These are phyloP conservation scores for Fusarium ambrosium DNA, from an alignment of 2,329 filamentous ascomycete genomes.

Conservation along the genomic window DNA sequence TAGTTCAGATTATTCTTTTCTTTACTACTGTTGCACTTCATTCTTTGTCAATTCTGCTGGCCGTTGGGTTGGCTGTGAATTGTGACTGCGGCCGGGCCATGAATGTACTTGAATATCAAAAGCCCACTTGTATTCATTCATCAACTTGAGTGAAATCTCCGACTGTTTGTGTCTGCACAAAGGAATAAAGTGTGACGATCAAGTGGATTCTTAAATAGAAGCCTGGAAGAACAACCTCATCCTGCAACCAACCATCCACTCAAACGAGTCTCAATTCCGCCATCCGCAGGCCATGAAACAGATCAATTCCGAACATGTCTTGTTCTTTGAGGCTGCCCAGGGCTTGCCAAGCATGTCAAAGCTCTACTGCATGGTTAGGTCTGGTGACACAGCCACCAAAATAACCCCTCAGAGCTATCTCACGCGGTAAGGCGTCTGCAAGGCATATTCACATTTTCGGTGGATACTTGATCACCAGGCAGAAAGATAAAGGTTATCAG, in stretches of 20 bases:
- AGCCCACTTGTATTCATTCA: neutral
- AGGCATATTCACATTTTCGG: neutral
- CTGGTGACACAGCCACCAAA: neutral
- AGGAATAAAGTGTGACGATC: neutral
- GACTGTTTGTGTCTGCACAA: neutral
- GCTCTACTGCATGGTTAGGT: neutral
- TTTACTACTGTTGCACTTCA: neutral
- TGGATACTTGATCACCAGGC: neutral
- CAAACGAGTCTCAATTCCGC: neutral
- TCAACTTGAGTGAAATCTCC: fast-evolving
- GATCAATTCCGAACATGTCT: neutral
- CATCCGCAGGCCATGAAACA: neutral
- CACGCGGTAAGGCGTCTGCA: neutral
- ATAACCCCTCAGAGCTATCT: neutral
- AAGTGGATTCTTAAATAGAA: neutral
- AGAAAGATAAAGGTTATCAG: neutral
- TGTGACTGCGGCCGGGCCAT: fast-evolving
- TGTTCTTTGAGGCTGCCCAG: neutral
- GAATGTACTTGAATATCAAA: neutral
- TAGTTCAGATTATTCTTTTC: neutral
- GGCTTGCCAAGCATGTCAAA: neutral
- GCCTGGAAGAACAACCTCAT: neutral
- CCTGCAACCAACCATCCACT: neutral
- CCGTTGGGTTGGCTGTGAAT: neutral
- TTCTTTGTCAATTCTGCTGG: neutral